phyloP scores from a whole-genome alignment of 129 eudicot species.

The Arctium minus region DNA sequence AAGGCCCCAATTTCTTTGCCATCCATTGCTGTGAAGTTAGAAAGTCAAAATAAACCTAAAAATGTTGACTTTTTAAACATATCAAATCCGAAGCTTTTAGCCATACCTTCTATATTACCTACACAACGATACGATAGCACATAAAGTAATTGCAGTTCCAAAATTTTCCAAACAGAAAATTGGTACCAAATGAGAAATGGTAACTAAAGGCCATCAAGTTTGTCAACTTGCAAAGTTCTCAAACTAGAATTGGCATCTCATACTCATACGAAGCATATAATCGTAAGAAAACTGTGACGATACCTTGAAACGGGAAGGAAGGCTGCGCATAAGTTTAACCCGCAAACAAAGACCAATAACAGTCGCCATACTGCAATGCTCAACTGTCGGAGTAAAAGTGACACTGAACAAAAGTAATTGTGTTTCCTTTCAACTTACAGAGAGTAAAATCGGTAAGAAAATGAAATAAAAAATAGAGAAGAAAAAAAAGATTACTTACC shows the following conservation, averaged over 20 bases:
- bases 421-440: not conserved
- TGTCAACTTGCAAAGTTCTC: not conserved
- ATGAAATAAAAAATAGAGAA: not conserved
- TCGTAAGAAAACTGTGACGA: not conserved
- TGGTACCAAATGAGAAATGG: not conserved
- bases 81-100: too few relatives aligned
- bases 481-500: conserved; percentile 38
- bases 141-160: not conserved
- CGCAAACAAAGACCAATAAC: conserved; percentile 91
- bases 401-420: conserved; percentile 43
- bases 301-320: conserved; percentile 91
- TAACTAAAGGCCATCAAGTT: not conserved
- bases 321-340: conserved; percentile 92
- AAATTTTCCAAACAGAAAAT: too few relatives aligned
- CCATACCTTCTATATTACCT: too few relatives aligned
- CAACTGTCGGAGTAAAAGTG: conserved; percentile 95
- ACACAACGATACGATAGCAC: not conserved
- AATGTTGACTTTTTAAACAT: too few relatives aligned
- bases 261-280: conserved; percentile 1
- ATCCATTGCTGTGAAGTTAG: too few relatives aligned
- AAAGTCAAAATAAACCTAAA: not conserved
- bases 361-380: conserved; percentile 97
- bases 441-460: not conserved
- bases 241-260: not conserved
- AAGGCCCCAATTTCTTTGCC: too few relatives aligned